Evolutionary conservation across 352 stramenopile genomes (phyloP).

Genomic region (Phytopythium vexans): DNA sequence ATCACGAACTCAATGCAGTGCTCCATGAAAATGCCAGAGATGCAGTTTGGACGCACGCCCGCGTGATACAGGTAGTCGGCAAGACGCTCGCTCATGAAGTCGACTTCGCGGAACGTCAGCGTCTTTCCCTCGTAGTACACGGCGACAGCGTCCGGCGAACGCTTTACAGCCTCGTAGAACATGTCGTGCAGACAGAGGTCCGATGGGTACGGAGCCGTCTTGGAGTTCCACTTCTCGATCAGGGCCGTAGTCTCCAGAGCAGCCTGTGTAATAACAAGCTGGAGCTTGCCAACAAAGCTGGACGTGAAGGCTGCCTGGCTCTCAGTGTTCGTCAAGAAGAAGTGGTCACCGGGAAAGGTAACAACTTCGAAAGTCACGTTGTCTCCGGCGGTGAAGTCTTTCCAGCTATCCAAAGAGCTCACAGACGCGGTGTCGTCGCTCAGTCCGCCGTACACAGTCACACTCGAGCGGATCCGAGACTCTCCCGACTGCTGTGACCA

Average conservation of each 20-base stretch:
- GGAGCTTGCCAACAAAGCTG: slow-evolving; percentile 33
- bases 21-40: slow-evolving; percentile 89
- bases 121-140: slow-evolving; percentile 68
- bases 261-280: slow-evolving; percentile 27
- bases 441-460: slow-evolving; percentile 56
- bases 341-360: slow-evolving; percentile 58
- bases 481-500: slow-evolving; percentile 27
- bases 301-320: slow-evolving; percentile 31
- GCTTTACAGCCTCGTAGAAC: slow-evolving; percentile 65
- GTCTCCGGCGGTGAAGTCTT: slow-evolving; percentile 12
- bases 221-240: slow-evolving; percentile 51
- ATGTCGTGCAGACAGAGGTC: slow-evolving; percentile 80
- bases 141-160: slow-evolving; percentile 59
- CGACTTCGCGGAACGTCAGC: slow-evolving; percentile 67
- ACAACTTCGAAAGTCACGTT: slow-evolving; percentile 28
- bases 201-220: slow-evolving; percentile 50
- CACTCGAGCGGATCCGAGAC: slow-evolving; percentile 21
- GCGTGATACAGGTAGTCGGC: slow-evolving; percentile 61
- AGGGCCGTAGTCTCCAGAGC: slow-evolving; percentile 40
- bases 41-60: slow-evolving; percentile 65
- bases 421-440: slow-evolving; percentile 33
- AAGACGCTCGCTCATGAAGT: slow-evolving; percentile 62
- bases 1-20: slow-evolving; percentile 91
- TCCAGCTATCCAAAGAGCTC: slow-evolving; percentile 36
- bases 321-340: slow-evolving; percentile 42